These are phyloP conservation scores for Dryadomyces quercivorus DNA, from an alignment of 2,329 filamentous ascomycete genomes.

Conservation along the genomic window DNA sequence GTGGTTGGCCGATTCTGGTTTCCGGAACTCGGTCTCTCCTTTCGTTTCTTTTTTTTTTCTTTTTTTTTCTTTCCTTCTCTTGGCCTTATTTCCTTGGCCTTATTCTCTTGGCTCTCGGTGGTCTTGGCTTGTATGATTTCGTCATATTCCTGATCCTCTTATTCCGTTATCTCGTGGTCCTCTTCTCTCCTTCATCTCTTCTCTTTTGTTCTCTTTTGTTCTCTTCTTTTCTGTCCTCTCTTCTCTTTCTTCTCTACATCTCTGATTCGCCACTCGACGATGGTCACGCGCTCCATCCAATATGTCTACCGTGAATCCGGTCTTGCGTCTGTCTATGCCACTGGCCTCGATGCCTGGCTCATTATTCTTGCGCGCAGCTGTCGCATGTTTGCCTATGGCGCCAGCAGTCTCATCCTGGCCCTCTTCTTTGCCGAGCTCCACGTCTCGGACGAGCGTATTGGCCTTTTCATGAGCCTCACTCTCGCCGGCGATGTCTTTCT, in stretches of 20 bases:
- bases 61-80: not conserved
- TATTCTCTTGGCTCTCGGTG: too few relatives aligned
- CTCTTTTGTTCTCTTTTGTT: too few relatives aligned
- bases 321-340: slow-evolving; percentile 29
- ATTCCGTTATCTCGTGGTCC: not conserved
- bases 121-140: not conserved
- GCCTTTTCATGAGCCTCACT: slow-evolving; percentile 53
- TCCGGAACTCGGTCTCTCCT: not conserved
- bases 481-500: slow-evolving; percentile 48
- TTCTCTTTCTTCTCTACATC: not conserved
- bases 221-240: not conserved
- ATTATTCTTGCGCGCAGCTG: slow-evolving; percentile 38
- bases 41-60: not conserved
- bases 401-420: slow-evolving; percentile 46
- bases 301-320: slow-evolving; percentile 32
- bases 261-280: not conserved
- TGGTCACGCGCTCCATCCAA: slow-evolving; percentile 6
- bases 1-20: too few relatives aligned
- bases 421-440: slow-evolving; percentile 45
- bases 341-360: slow-evolving; percentile 37
- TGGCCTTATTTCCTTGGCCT: not conserved
- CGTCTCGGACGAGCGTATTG: slow-evolving; percentile 45
- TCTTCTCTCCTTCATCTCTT: not conserved
- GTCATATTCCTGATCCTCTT: not conserved
- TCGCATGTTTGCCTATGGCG: slow-evolving; percentile 53